phyloP scores from a whole-genome alignment of 345 rosid species.

The Tarenaya hassleriana region DNA sequence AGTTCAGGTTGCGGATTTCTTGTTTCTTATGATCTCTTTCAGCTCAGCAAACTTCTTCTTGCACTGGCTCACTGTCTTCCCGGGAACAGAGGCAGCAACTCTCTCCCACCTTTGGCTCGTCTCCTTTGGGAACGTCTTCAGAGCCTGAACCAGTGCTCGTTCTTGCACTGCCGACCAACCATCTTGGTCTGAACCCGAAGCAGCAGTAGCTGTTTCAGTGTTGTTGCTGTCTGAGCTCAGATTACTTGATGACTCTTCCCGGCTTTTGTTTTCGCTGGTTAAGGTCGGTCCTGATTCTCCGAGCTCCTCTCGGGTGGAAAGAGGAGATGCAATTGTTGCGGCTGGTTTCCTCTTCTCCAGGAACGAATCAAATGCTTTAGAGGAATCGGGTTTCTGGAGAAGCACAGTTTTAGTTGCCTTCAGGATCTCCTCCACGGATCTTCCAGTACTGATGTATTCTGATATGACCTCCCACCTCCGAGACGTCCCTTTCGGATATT shows the following conservation, averaged over 20 bases:
- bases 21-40: conserved; percentile 67
- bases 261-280: conserved; percentile 11
- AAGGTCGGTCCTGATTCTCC: conserved; percentile 24
- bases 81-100: conserved; percentile 91
- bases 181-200: conserved; percentile 55
- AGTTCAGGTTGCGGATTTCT: conserved; percentile 35
- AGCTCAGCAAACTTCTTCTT: conserved; percentile 70
- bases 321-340: conserved; percentile 62
- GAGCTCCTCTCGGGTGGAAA: conserved; percentile 69
- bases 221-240: conserved; percentile 11
- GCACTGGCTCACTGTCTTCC: conserved; percentile 85
- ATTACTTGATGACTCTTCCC: conserved; percentile 5
- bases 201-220: conserved; percentile 19
- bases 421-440: conserved; percentile 85
- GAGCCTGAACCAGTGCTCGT: conserved; percentile 80
- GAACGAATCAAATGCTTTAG: conserved; percentile 85
- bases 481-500: conserved; percentile 85
- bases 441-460: conserved; percentile 75
- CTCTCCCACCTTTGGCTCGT: conserved; percentile 84
- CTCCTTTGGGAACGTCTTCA: conserved; percentile 91
- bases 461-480: conserved; percentile 95
- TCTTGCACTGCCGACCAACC: conserved; percentile 89
- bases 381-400: conserved; percentile 80
- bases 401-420: conserved; percentile 89
- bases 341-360: conserved; percentile 85